phyloP scores from a whole-genome alignment of 768 basidiomycete species.

The Lactifluus volemus region DNA sequence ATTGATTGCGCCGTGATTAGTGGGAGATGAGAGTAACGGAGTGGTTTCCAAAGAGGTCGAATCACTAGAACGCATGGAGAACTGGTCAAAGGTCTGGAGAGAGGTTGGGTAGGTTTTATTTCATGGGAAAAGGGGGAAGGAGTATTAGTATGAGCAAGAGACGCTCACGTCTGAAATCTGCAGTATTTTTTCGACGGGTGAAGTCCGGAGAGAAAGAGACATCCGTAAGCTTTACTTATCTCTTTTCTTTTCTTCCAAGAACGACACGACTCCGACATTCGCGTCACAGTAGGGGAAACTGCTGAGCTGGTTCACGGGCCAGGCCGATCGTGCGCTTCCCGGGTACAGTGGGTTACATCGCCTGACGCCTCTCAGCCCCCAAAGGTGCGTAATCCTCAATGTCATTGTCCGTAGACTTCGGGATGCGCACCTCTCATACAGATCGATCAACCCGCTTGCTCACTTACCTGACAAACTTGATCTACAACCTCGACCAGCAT shows the following conservation, averaged over 20 bases:
- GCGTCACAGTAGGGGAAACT: slow-evolving; percentile 5
- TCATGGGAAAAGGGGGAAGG: slow-evolving; percentile 10
- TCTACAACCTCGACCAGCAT: neutral
- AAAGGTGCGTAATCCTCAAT: slow-evolving; percentile 4
- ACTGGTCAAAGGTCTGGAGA: neutral
- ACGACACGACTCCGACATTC: slow-evolving; percentile 13
- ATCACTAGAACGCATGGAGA: slow-evolving; percentile 33
- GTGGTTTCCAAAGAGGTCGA: slow-evolving; percentile 42
- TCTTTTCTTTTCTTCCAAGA: slow-evolving; percentile 6
- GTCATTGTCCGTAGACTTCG: slow-evolving; percentile 20
- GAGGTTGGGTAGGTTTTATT: slow-evolving; percentile 3
- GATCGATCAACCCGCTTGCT: neutral
- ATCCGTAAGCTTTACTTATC: slow-evolving; percentile 16
- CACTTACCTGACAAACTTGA: neutral
- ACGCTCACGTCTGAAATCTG: slow-evolving; percentile 7
- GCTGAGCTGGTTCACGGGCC: slow-evolving; percentile 10
- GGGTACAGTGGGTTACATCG: slow-evolving; percentile 1
- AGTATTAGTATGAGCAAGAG: slow-evolving; percentile 16
- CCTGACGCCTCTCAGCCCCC: slow-evolving; percentile 12
- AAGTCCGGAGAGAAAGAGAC: slow-evolving; percentile 14
- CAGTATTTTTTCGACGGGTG: slow-evolving; percentile 6
- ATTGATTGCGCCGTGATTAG: neutral
- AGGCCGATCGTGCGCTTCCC: slow-evolving; percentile 5
- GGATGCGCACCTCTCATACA: slow-evolving; percentile 5
- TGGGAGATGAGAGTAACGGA: slow-evolving; percentile 38